Conservation (phyloP, 306 rosid species). For the Canavalia gladiata region DNA sequence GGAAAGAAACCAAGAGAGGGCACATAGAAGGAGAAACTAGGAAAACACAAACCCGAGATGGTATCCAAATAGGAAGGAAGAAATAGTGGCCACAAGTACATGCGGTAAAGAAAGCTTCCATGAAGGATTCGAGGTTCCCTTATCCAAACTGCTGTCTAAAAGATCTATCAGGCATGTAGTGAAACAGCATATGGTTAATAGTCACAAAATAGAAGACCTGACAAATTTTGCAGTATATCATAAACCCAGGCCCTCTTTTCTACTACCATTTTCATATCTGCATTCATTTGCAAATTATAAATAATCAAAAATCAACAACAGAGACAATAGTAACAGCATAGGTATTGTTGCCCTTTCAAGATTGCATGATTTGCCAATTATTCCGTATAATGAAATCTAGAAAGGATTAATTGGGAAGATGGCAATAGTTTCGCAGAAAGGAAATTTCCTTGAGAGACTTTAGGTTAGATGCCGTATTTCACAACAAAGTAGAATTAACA, state of each 20-base stretch:
- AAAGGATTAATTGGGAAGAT: slow-evolving; percentile 26
- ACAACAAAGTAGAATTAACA: slow-evolving; percentile 25
- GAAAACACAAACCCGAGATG: slow-evolving; percentile 84
- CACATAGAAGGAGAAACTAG: slow-evolving; percentile 38
- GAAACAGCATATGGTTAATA: slow-evolving; percentile 44
- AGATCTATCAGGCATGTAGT: slow-evolving; percentile 59
- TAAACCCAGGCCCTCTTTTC: slow-evolving; percentile 28
- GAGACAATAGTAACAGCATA: slow-evolving; percentile 17
- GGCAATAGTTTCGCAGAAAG: slow-evolving; percentile 19
- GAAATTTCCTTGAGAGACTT: not conserved
- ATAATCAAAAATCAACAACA: not conserved
- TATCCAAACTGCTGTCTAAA: slow-evolving; percentile 55
- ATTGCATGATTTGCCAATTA: slow-evolving; percentile 23
- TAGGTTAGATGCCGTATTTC: slow-evolving; percentile 28
- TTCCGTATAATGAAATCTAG: slow-evolving; percentile 11
- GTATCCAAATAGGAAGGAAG: slow-evolving; percentile 92
- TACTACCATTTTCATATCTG: slow-evolving; percentile 39
- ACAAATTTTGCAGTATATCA: slow-evolving; percentile 14
- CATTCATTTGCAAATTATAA: slow-evolving; percentile 24
- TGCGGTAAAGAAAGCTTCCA: slow-evolving; percentile 93
- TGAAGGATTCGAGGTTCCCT: slow-evolving; percentile 75
- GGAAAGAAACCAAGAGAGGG: slow-evolving; percentile 31
- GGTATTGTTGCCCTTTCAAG: slow-evolving; percentile 10
- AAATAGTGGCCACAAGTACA: slow-evolving; percentile 77
- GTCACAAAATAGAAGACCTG: slow-evolving; percentile 32